phyloP scores from a whole-genome alignment of 2,329 filamentous ascomycete genomes.

The Neocucurbitaria cava region DNA sequence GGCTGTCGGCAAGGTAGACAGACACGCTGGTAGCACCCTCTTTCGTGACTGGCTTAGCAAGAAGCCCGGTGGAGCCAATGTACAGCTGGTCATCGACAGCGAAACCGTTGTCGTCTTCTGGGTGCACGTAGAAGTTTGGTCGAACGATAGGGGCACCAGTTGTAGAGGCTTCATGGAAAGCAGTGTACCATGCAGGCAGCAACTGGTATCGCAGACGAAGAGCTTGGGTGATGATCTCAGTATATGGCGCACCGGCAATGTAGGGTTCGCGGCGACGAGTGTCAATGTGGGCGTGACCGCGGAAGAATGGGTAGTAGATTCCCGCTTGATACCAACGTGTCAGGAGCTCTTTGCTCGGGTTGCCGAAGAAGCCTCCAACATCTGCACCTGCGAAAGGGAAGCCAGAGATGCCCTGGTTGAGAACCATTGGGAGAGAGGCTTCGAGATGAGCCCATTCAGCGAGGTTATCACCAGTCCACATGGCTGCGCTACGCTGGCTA shows the following conservation, averaged over 20 bases:
- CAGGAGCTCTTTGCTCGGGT: slow-evolving; percentile 89
- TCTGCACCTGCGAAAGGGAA: slow-evolving; percentile 95
- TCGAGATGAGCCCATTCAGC: slow-evolving; percentile 90
- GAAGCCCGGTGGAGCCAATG: slow-evolving; percentile 82
- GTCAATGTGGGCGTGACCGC: slow-evolving; percentile 95
- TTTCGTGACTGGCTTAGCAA: slow-evolving; percentile 89
- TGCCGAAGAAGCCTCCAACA: slow-evolving; percentile 97
- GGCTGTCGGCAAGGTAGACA: slow-evolving; percentile 86
- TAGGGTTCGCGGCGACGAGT: slow-evolving; percentile 94
- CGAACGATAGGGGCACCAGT: slow-evolving; percentile 86
- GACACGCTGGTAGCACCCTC: slow-evolving; percentile 76
- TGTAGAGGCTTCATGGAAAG: slow-evolving; percentile 86
- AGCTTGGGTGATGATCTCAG: slow-evolving; percentile 83
- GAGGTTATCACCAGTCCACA: slow-evolving; percentile 99
- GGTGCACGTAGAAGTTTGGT: slow-evolving; percentile 93
- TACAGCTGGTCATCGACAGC: slow-evolving; percentile 92
- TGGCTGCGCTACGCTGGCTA: slow-evolving; percentile 86
- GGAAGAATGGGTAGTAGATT: slow-evolving; percentile 98
- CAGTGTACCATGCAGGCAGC: slow-evolving; percentile 94
- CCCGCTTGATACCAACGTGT: slow-evolving; percentile 97
- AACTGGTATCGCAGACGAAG: slow-evolving; percentile 88
- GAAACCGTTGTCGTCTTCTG: slow-evolving; percentile 85
- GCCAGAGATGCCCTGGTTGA: slow-evolving; percentile 90
- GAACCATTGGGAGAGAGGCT: slow-evolving; percentile 89
- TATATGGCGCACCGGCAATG: slow-evolving; percentile 82